phyloP scores from a whole-genome alignment of 2,329 filamentous ascomycete genomes.

The Cladophialophora yegresii region DNA sequence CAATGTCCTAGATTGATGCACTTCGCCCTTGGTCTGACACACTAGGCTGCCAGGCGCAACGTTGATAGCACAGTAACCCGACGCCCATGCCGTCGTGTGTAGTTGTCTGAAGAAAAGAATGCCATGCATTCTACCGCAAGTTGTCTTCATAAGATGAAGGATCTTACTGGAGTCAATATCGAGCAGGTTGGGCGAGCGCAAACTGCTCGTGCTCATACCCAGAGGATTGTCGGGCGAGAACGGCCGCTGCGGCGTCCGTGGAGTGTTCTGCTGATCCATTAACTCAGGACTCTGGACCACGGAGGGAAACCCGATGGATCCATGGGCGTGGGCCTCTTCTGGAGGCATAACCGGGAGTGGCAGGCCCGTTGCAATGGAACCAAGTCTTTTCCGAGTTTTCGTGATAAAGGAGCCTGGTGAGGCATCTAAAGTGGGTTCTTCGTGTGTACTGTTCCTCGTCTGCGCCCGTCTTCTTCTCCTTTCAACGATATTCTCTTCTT shows the following conservation, averaged over 20 bases:
- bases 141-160: conserved; percentile 55
- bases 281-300: conserved; percentile 44
- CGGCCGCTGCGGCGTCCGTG: conserved; percentile 30
- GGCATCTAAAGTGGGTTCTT: conserved; percentile 28
- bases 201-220: conserved; percentile 28
- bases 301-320: conserved; percentile 53
- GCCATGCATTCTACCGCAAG: conserved; percentile 55
- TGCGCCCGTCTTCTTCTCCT: conserved; percentile 29
- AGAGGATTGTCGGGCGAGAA: conserved; percentile 33
- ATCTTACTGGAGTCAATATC: conserved; percentile 53
- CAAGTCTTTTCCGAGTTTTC: conserved; percentile 36
- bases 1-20: conserved; percentile 50
- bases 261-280: conserved; percentile 42
- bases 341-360: conserved; percentile 39
- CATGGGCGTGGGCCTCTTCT: conserved; percentile 41
- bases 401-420: conserved; percentile 36
- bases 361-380: conserved; percentile 38
- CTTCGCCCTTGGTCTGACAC: conserved; percentile 54
- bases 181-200: conserved; percentile 43
- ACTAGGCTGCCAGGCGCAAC: conserved; percentile 54
- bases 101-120: conserved; percentile 54
- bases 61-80: conserved; percentile 55
- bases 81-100: conserved; percentile 49
- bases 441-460: conserved; percentile 26
- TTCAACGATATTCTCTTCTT: conserved; percentile 43